Base-by-base conservation (phyloP, 768 basidiomycete genomes). In the Sutorius australiensis region DNA sequence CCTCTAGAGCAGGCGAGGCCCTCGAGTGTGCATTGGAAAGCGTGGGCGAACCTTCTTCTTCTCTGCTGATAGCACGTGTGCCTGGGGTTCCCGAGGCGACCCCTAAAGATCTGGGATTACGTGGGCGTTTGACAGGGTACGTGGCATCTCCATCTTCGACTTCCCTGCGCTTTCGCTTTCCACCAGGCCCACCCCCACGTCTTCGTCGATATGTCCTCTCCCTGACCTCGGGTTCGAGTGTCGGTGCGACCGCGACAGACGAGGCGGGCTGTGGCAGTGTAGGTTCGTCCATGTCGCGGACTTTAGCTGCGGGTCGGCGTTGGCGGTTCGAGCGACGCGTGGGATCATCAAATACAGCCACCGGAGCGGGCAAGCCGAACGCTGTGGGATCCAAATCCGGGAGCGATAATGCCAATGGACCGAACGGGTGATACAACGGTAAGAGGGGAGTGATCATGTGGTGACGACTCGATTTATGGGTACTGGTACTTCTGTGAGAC, bases 51-150 rank as follows among this genome's bases (percentile, higher is more conserved):
- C 74, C 77, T 0, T 75, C 77, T 0, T 75, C 77, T 50, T 79
- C 79, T n/a, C 51, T 58, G 41, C 62, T 70, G 3, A 63, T 46
- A 39, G 51, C 61, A 59, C 55, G 68, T 45, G 51, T 54, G 31
- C 62, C 48, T 13, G 49, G 21, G 42, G 50, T 32, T 6, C 58
- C 51, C 13, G 57, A 53, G 11, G 55, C 31, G 62, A 59, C 28
- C 51, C 67, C 59, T 39, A 67, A 67, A 13, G 62, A 75, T 54
- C 85, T 70, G 6, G 82, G 77, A 50, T 77, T 72, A 27, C 85
- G 78, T 17, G 81, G 75, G 24, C 83, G 77, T 68, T 86, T 87
- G 11, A 84, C 81, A n/a, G 86, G 84, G 61, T 86, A 87, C n/a
- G 80, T 78, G 1, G 79, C 76, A 56, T 87, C 84, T 12, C 78